phyloP scores from a whole-genome alignment of 192 early-diverging fungal species.

The Polychytrium aggregatum region DNA sequence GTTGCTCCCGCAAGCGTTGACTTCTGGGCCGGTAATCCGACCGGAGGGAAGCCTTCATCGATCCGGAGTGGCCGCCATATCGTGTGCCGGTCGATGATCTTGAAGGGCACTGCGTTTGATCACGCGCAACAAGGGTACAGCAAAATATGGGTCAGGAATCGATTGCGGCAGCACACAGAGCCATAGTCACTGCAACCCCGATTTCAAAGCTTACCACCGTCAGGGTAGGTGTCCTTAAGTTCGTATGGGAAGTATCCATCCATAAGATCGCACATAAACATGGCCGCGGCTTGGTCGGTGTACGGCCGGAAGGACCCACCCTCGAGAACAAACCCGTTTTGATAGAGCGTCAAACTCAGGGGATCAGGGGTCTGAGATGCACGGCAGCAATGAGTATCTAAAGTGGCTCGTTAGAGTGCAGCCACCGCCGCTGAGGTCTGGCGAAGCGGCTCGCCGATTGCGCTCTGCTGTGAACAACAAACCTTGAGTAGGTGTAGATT shows the following conservation, averaged over 20 bases:
- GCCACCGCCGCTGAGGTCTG: background rate
- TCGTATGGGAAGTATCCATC: slow-evolving; percentile 34
- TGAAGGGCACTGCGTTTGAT: background rate
- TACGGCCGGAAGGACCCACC: slow-evolving; percentile 13
- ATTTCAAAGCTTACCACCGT: slow-evolving; percentile 8
- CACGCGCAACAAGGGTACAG: too few relatives aligned
- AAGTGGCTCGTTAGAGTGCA: slow-evolving; percentile 1
- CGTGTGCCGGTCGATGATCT: background rate
- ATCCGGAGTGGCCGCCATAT: background rate
- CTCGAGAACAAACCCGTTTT: slow-evolving; percentile 20
- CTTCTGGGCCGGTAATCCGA: background rate
- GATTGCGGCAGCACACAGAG: background rate
- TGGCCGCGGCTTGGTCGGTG: slow-evolving; percentile 7
- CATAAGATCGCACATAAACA: slow-evolving; percentile 23
- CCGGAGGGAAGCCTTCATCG: background rate
- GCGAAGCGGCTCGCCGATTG: background rate
- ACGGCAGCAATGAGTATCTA: background rate
- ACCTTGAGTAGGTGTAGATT: background rate
- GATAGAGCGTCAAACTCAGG: too few relatives aligned
- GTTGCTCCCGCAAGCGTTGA: too few relatives aligned
- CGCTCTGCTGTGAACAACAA: background rate
- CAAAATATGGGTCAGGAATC: too few relatives aligned
- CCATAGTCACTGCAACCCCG: background rate
- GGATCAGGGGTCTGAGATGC: background rate
- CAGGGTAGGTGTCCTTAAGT: slow-evolving; percentile 19